Base-by-base conservation (phyloP, 169 alveolate species). In the Blepharisma undulans region DNA sequence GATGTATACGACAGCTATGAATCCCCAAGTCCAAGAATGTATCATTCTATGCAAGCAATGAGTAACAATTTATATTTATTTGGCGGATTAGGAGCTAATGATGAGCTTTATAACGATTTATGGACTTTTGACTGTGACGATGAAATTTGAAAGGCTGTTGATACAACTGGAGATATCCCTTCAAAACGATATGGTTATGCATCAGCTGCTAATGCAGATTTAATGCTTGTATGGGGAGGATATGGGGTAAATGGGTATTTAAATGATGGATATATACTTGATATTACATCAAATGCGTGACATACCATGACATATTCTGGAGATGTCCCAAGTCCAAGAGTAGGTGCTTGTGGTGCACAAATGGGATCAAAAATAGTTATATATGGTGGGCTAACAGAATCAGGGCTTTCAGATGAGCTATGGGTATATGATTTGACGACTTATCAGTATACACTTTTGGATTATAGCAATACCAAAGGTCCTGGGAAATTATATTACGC, bases 191-290 rank as follows among this genome's bases (percentile, higher is more conserved):
- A n/a, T n/a, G 48, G 74, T 7, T 77, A 84, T 30, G 30, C 79
- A n/a, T n/a, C 71, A 12, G 78, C 79, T 0, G 27, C 89, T 1
- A n/a, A 84, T 25, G 74, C 61, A 36, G 89, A 84, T 32, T n/a
- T 84, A n/a, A 22, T 84, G 30, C 34, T 84, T 36, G 48, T 84
- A 10, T 84, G 74, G 16, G 89, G 89, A 84, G 89, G 89, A 33
- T 22, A 34, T 32, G 34, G 78, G 0, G 33, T 36, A 22, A 22
- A 32, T 21, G 89, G 89, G 29, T 59, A 22, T 33, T 25, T 36
- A 48, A 84, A 59, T 84, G 89, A 84, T 59, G 27, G 29, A 25
- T 74, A 25, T 6, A 8, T 74, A 25, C 33, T 74, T 74, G 33
- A 74, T 29, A 25, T 29, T 22, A 74, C 33, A 14, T 25, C 80